Base-by-base conservation (phyloP, 2,329 filamentous ascomycete genomes). In the Colletotrichum agaves region DNA sequence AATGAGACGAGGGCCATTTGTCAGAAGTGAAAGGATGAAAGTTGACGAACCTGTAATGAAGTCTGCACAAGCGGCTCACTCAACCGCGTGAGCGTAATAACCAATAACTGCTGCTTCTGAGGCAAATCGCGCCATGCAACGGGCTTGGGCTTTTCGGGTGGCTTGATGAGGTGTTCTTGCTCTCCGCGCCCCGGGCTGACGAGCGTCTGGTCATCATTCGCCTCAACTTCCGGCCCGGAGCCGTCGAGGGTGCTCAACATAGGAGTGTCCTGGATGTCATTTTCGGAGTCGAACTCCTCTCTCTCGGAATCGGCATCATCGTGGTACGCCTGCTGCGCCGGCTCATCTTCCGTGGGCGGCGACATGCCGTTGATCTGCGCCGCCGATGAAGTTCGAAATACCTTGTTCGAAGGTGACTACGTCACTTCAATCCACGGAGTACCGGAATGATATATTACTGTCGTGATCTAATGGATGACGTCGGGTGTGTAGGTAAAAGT, bases 51-150 rank as follows among this genome's bases (percentile, higher is more conserved):
- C 78, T 84, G 84, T 8, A 94, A 78, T 12, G 90, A 93, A 1
- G 92, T 94, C 75, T 96, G 92, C 0, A 93, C 91, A 39, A 97
- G 81, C 3, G 93, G 93, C 75, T 97, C 94, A 11, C 91, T 93
- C 21, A 97, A 82, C 31, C 94, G 88, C 8, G 93, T 91, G 49
- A 97, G 80, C 0, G 91, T 93, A 56, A 97, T 84, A 64, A 97
- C 90, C 33, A 90, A 80, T 19, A 97, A 85, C 78, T 97, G 93
- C 50, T 88, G 84, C 78, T 94, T 97, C 65, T 87, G 85, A 0
- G 94, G 94, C 1, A 97, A 82, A 12, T 91, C 89, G 44, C 81
- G 81, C 93, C 92, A 96, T 67, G 89, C 86, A 21, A 91, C 86
- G 0, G 84, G 82, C 33, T 83, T 79, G 21, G 56, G 59, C 64